These are phyloP conservation scores for Trametopsis cervina DNA, from an alignment of 768 basidiomycete species.

Conservation along the genomic window DNA sequence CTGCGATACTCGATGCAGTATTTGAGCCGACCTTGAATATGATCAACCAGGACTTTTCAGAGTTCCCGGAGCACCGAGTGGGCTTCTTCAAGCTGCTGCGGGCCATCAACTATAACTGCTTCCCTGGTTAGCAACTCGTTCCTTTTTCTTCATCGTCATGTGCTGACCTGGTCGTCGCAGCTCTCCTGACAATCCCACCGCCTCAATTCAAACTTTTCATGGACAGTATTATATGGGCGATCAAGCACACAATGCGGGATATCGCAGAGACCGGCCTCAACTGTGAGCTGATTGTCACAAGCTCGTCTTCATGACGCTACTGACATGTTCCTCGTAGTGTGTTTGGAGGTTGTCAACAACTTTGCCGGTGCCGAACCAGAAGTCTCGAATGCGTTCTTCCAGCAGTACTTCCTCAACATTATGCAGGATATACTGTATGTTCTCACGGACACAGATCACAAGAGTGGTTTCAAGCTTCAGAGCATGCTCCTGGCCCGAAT, in stretches of 20 bases:
- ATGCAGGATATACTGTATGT: slow-evolving; percentile 97
- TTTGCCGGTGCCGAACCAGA: slow-evolving; percentile 75
- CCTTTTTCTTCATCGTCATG: background rate
- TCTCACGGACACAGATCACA: slow-evolving; percentile 96
- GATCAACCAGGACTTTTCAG: slow-evolving; percentile 99
- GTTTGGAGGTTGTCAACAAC: slow-evolving; percentile 92
- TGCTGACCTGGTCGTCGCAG: slow-evolving; percentile 28
- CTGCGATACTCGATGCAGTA: slow-evolving; percentile 91
- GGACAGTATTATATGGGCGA: slow-evolving; percentile 99
- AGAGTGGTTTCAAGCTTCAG: slow-evolving; percentile 97
- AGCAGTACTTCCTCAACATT: slow-evolving; percentile 89
- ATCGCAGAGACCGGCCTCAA: slow-evolving; percentile 89
- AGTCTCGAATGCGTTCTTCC: slow-evolving; percentile 91
- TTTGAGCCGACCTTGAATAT: slow-evolving; percentile 96
- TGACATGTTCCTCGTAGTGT: slow-evolving; percentile 44
- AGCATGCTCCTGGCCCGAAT: slow-evolving; percentile 86
- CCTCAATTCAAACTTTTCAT: slow-evolving; percentile 95
- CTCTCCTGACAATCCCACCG: slow-evolving; percentile 81
- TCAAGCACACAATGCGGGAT: slow-evolving; percentile 99
- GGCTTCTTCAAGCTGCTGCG: slow-evolving; percentile 96
- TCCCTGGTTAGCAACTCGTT: slow-evolving; percentile 67
- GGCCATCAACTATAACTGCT: slow-evolving; percentile 88
- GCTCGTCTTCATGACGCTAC: background rate
- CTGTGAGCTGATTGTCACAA: slow-evolving; percentile 34
- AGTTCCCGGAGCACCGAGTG: slow-evolving; percentile 94